phyloP scores from a whole-genome alignment of 371 early-diverging fungal genomes.

The Mucor velutinosus region DNA sequence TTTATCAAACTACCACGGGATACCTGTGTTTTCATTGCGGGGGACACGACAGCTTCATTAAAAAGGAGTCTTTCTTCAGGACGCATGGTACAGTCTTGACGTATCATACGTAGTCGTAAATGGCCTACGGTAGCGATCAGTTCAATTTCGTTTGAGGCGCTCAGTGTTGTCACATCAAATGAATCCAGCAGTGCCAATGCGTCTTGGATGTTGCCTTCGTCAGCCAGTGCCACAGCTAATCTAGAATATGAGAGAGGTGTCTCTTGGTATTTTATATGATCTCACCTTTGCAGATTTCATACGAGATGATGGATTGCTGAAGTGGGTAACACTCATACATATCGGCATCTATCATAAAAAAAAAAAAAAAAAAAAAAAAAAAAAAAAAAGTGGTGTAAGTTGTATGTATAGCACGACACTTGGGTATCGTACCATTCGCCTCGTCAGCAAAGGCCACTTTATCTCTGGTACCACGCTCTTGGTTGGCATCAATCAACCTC shows the following conservation, averaged over 20 bases:
- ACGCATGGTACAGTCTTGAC: background rate
- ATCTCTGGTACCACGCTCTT: background rate
- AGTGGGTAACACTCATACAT: slow-evolving; percentile 21
- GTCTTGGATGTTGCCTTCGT: background rate
- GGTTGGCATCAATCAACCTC: background rate
- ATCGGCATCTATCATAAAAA: background rate
- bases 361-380: no score
- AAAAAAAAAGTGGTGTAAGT: no score
- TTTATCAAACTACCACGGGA: background rate
- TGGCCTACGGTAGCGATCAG: slow-evolving; percentile 17
- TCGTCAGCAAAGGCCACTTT: slow-evolving; percentile 2
- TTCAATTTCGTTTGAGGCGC: slow-evolving; percentile 7
- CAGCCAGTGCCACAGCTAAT: background rate
- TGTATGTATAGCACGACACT: background rate
- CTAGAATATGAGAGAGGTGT: background rate
- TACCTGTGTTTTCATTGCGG: slow-evolving; percentile 19
- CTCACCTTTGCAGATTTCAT: slow-evolving; percentile 18
- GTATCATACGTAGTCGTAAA: slow-evolving; percentile 11
- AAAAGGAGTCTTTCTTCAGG: background rate
- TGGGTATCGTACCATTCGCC: background rate
- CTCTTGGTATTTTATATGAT: background rate
- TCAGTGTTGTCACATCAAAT: background rate
- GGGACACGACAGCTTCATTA: slow-evolving; percentile 5
- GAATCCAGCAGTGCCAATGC: slow-evolving; percentile 8
- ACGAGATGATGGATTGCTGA: slow-evolving; percentile 8